These are phyloP conservation scores for Ogataea hybrid DNA, from an alignment of 1,139 yeast genomes.

Conservation along the genomic window DNA sequence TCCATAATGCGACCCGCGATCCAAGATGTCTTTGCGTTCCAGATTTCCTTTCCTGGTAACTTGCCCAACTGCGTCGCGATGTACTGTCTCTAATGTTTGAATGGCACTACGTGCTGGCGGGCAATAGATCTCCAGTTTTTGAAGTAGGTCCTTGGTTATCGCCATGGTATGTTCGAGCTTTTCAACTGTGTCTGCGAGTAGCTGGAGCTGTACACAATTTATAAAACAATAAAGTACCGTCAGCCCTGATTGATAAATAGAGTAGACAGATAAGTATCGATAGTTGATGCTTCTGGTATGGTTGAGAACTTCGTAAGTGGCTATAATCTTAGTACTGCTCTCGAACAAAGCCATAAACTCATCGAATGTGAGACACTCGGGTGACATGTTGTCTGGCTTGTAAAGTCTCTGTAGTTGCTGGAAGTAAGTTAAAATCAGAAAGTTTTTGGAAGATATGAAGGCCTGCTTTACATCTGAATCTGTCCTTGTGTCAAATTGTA, in stretches of 20 bases:
- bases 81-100: conserved; percentile 4
- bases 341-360: conserved; percentile 15
- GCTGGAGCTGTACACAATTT: conserved; percentile 15
- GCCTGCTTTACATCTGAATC: background rate
- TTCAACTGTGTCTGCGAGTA: conserved; percentile 5
- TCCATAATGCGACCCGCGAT: background rate
- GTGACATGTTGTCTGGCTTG: conserved; percentile 12
- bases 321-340: conserved; percentile 13
- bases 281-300: conserved; percentile 16
- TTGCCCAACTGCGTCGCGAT: background rate
- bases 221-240: conserved; percentile 19
- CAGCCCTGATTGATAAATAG: conserved; percentile 22
- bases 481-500: conserved; percentile 4
- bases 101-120: conserved; percentile 18
- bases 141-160: conserved; percentile 6
- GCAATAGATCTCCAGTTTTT: conserved; percentile 15
- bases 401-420: conserved; percentile 19
- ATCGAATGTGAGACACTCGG: conserved; percentile 3
- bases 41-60: no score
- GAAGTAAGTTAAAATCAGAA: conserved; percentile 19
- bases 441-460: conserved; percentile 12
- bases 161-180: conserved; percentile 8
- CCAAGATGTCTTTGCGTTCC: no score
- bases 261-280: conserved; percentile 22
- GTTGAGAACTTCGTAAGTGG: conserved; percentile 14